These are phyloP conservation scores for Metschnikowia rubicola DNA, from an alignment of 805 yeast genomes.

Conservation along the genomic window DNA sequence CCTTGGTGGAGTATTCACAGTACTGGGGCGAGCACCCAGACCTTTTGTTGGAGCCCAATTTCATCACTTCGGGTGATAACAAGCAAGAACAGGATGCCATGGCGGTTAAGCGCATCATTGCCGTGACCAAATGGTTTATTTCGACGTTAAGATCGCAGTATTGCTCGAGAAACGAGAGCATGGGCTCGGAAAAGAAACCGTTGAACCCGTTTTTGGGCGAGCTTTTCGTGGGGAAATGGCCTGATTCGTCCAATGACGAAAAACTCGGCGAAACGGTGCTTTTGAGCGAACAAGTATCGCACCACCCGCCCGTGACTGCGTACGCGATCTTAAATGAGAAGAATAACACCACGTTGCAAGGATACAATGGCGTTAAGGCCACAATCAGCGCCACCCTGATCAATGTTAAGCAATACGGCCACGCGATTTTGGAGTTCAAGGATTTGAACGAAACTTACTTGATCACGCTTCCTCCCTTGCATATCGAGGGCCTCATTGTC, in stretches of 20 bases:
- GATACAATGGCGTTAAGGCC: conserved; percentile 87
- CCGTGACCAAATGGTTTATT: conserved; percentile 87
- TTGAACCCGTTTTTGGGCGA: conserved; percentile 96
- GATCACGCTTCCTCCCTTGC: conserved; percentile 89
- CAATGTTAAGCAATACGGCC: conserved; percentile 89
- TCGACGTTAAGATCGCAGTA: conserved; percentile 91
- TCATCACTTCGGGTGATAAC: conserved; percentile 42
- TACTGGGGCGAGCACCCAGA: conserved; percentile 96
- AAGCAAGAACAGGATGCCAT: conserved; percentile 33
- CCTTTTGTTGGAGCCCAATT: conserved; percentile 69
- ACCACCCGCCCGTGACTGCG: conserved; percentile 98
- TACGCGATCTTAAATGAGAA: conserved; percentile 76
- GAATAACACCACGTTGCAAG: conserved; percentile 68
- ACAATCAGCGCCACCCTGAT: conserved; percentile 75
- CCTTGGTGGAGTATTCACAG: conserved; percentile 86
- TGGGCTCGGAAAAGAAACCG: conserved; percentile 97
- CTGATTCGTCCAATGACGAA: conserved; percentile 44
- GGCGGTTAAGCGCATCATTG: conserved; percentile 65
- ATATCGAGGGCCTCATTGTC: conserved; percentile 86
- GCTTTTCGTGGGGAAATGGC: conserved; percentile 87
- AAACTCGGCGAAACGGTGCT: conserved; percentile 72
- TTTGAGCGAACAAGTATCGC: conserved; percentile 89
- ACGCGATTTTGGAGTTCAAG: conserved; percentile 68
- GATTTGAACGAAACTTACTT: conserved; percentile 65
- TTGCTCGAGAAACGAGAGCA: conserved; percentile 83